A percentile compares a stretch with the other conserved stretches of the same genome.
phyloP scores from a whole-genome alignment of 352 stramenopile species.

The Globisporangium paddicum region DNA sequence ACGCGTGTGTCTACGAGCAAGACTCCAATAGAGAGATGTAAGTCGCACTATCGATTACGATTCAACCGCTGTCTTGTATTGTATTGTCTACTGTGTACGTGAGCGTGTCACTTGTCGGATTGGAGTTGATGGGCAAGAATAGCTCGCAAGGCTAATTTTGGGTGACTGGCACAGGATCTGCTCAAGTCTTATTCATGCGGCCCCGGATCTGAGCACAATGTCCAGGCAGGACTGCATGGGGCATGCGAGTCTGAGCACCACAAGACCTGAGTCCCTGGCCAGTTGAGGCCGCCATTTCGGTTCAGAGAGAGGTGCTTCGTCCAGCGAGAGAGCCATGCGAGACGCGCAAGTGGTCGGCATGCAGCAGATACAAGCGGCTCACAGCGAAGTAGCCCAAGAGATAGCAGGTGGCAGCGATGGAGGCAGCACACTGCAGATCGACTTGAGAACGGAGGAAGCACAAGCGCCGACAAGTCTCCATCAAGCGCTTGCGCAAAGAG shows the following conservation, averaged over 20 bases:
- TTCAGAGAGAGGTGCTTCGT: not conserved
- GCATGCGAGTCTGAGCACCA: not conserved
- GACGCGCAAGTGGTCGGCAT: not conserved
- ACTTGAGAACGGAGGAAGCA: no score
- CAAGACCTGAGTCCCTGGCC: not conserved
- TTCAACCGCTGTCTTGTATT: not conserved
- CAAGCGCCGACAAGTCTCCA: not conserved
- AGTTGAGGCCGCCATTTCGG: not conserved
- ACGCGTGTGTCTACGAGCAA: not conserved
- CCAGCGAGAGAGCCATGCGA: not conserved
- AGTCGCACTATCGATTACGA: not conserved
- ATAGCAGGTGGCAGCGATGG: not conserved
- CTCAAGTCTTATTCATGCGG: not conserved
- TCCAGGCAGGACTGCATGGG: not conserved
- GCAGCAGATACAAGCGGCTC: not conserved
- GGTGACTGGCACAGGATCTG: not conserved
- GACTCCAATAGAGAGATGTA: constrained; percentile 3
- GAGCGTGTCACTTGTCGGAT: not conserved
- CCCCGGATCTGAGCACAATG: not conserved
- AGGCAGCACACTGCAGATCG: no score
- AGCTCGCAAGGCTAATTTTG: not conserved
- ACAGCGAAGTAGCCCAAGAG: not conserved
- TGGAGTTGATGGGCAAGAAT: not conserved
- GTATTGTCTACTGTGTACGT: not conserved
- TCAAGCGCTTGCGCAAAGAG: constrained; percentile 3